Percentiles rank a stretch among this genome's conserved stretches.
Conservation (phyloP, 176 grass and related monocot genomes). For the Melocanna baccifera region DNA sequence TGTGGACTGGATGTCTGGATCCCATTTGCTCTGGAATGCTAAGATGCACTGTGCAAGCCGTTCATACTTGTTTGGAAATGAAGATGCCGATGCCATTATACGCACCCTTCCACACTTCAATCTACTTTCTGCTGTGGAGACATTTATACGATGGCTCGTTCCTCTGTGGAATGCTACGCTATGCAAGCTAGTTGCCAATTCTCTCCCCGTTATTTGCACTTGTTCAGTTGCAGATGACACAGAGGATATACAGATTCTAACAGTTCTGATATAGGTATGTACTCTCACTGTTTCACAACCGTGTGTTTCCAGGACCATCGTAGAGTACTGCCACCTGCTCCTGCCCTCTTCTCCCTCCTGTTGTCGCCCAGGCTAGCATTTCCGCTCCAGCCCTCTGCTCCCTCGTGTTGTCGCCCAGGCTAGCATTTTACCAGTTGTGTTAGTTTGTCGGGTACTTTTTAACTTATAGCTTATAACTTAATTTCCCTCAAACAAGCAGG, state of each 20-base stretch:
- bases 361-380: background rate
- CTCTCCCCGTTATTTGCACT: background rate
- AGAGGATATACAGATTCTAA: slow-evolving; percentile 18
- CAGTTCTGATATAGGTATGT: slow-evolving; percentile 33
- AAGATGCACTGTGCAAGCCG: background rate
- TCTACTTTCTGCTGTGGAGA: too few relatives aligned
- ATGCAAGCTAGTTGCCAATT: background rate
- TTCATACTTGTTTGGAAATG: background rate
- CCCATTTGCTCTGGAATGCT: background rate
- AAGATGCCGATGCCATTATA: background rate
- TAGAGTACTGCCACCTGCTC: background rate
- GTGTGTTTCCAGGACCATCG: background rate
- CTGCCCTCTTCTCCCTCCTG: background rate
- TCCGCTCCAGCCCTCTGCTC: too few relatives aligned
- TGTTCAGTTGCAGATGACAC: slow-evolving; percentile 42
- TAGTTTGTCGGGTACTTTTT: rapidly evolving
- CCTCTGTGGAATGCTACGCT: background rate
- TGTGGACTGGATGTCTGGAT: background rate
- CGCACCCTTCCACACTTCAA: background rate
- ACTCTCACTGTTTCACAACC: background rate
- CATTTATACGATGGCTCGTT: background rate
- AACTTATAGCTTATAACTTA: too few relatives aligned
- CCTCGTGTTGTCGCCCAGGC: background rate
- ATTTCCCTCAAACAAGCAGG: too few relatives aligned
- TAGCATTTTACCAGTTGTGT: background rate